Base-by-base conservation (phyloP, 2,329 filamentous ascomycete species). In the Corniculantispora saksenae region DNA sequence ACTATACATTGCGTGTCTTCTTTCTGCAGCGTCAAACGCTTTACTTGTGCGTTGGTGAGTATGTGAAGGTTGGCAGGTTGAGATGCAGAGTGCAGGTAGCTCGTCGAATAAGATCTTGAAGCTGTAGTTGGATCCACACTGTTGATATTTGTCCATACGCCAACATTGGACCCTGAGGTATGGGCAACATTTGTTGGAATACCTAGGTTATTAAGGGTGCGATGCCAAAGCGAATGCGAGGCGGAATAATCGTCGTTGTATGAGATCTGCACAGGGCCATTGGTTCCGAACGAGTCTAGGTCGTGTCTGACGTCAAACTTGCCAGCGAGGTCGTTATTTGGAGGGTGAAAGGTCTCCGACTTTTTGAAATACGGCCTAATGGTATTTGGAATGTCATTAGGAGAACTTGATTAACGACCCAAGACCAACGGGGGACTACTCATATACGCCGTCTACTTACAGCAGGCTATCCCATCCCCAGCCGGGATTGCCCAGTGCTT, bases 401-500 rank as follows among this genome's bases (percentile, higher is more conserved):
- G 7, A 29, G 2, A 48, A 45, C 35, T 50, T 50, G 8, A n/a
- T 21, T 32, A 60, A 55, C 3, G 29, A 25, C 1, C 55, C 38
- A 17, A 25, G 12, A n/a, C 23, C n/a, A 23, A 4, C 9, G 23
- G 19, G 21, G n/a, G n/a, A n/a, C 25, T n/a, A 45, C 27, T 4
- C 32, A 32, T 10, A 32, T 6, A 32, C 5, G 32, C 32, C 6
- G 10, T 10, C 5, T 12, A 72, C 75, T 74, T 58, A 77, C 75
- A 77, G 40, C 3, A 78, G 67, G 2, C 69, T 67, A 15, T 84
- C 75, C 84, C 84, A 89, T 1, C 80, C 78, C 87, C 87, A 89
- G 2, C 85, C 86, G 1, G 68, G 64, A 68, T 89, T 89, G 0
- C 86, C 86, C 12, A 89, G 73, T 35, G 77, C 73, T 55, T 81